Base-by-base conservation (phyloP, 2,329 filamentous ascomycete species). In the Fonsecaea pedrosoi region DNA sequence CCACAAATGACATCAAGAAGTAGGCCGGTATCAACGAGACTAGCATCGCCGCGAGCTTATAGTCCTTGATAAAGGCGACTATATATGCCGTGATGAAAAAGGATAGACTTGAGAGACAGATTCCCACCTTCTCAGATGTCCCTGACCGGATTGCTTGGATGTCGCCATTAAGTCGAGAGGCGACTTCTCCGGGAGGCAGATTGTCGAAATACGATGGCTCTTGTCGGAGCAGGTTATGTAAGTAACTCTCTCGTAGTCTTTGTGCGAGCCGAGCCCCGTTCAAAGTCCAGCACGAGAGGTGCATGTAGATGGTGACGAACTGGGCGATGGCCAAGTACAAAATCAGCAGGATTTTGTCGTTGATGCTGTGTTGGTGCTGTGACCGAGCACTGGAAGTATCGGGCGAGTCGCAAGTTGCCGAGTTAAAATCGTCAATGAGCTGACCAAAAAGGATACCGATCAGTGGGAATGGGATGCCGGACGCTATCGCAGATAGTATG, bases 311-410 rank as follows among this genome's bases (percentile, higher is more conserved):
- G 65, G 86, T 78, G 45, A 83, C 81, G 71, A 91, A 89, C 67
- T 86, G 85, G 35, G 84, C 88, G 66, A 90, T 85, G 21, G 86
- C 86, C 40, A 91, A 82, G 74, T 89, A 90, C 12, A 90, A 83
- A 30, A 91, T 81, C 59, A 84, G 72, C 74, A 90, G 75, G 53
- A 92, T 85, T 73, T 88, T 89, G 60, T 78, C 74, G 74, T 87
- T 83, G 69, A 89, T 82, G 38, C 75, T 75, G 53, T 73, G 69
- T 67, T 85, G 79, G 54, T 65, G 65, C n/a, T 63, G 32, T 18
- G 50, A 37, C 12, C 32, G 15, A 40, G 35, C 32, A 15, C 37
- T 40, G 13, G 50, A 32, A 35, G 48, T 57, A n/a, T 60, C 62
- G 13, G 48, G 18, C 2, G 60, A 53, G 30, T 48, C 53, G 60